These are phyloP conservation scores for Trypanosoma platydactyli DNA, from an alignment of 208 protist genomes.

Conservation along the genomic window DNA sequence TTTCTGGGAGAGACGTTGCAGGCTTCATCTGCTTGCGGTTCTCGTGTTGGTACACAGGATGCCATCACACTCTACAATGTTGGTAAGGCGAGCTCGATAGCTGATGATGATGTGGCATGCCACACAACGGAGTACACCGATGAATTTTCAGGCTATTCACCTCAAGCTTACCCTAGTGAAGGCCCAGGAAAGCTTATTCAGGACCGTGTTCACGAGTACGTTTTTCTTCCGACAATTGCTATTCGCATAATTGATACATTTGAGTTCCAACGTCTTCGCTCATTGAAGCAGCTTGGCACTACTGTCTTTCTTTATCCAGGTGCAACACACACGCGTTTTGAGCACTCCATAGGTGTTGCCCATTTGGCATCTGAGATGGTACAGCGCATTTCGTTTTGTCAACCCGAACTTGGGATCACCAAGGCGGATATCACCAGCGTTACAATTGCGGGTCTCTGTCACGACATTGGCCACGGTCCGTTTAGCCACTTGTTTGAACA, in stretches of 20 bases:
- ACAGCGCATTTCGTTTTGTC: slow-evolving; percentile 32
- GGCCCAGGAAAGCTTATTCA: slow-evolving; percentile 52
- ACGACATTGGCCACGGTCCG: slow-evolving; percentile 92
- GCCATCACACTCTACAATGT: neutral
- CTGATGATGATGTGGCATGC: neutral
- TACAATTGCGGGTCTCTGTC: slow-evolving; percentile 85
- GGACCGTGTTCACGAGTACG: slow-evolving; percentile 95
- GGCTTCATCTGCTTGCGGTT: neutral
- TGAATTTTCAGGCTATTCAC: neutral
- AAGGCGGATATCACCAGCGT: slow-evolving; percentile 54
- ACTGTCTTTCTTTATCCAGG: slow-evolving; percentile 79
- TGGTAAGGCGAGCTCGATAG: neutral
- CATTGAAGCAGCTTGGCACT: slow-evolving; percentile 87
- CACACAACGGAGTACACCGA: neutral
- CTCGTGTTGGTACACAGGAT: neutral
- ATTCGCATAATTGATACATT: slow-evolving; percentile 88
- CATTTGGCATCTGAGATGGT: slow-evolving; percentile 66
- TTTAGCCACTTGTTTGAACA: slow-evolving; percentile 90
- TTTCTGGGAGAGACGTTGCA: neutral
- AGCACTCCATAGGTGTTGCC: slow-evolving; percentile 82
- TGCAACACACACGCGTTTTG: slow-evolving; percentile 84
- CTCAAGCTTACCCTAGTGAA: neutral
- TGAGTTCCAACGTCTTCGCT: slow-evolving; percentile 87
- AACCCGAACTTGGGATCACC: slow-evolving; percentile 74
- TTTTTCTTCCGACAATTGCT: slow-evolving; percentile 83